Percentiles rank a stretch among this genome's conserved stretches.
These are phyloP conservation scores for Trichothecium roseum DNA, from an alignment of 2,329 filamentous ascomycete genomes.

Conservation along the genomic window DNA sequence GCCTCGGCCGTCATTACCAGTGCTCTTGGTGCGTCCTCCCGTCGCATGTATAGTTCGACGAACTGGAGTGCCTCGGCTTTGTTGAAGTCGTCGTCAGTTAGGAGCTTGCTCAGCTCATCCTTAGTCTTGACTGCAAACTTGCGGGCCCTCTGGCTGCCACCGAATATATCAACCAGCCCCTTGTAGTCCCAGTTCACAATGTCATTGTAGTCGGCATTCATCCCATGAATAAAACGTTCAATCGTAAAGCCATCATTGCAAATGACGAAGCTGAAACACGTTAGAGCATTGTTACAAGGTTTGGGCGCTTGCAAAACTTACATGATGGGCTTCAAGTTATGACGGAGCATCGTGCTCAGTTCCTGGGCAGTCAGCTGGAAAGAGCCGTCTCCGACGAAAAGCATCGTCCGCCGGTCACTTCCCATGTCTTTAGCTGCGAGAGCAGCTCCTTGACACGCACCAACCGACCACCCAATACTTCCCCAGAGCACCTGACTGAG, in stretches of 20 bases:
- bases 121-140: conserved; percentile 61
- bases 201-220: conserved; percentile 73
- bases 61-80: conserved; percentile 49
- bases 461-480: conserved; percentile 52
- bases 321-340: conserved; percentile 66
- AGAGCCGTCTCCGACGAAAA: conserved; percentile 84
- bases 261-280: conserved; percentile 55
- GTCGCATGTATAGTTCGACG: conserved; percentile 74
- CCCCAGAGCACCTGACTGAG: conserved; percentile 72
- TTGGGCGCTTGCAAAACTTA: conserved; percentile 29
- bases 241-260: conserved; percentile 87
- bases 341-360: conserved; percentile 71
- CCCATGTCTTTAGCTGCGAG: conserved; percentile 60
- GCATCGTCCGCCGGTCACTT: conserved; percentile 54
- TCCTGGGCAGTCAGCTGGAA: conserved; percentile 81
- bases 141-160: conserved; percentile 44
- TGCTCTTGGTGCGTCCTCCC: conserved; percentile 63
- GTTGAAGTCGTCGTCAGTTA: conserved; percentile 54
- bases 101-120: conserved; percentile 54
- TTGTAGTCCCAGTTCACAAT: conserved; percentile 66
- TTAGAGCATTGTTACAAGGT: background rate
- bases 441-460: conserved; percentile 54
- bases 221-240: conserved; percentile 79
- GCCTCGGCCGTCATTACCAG: conserved; percentile 62
- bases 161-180: conserved; percentile 57